phyloP scores from a whole-genome alignment of 768 basidiomycete species.

The Pleurotus pulmonarius region DNA sequence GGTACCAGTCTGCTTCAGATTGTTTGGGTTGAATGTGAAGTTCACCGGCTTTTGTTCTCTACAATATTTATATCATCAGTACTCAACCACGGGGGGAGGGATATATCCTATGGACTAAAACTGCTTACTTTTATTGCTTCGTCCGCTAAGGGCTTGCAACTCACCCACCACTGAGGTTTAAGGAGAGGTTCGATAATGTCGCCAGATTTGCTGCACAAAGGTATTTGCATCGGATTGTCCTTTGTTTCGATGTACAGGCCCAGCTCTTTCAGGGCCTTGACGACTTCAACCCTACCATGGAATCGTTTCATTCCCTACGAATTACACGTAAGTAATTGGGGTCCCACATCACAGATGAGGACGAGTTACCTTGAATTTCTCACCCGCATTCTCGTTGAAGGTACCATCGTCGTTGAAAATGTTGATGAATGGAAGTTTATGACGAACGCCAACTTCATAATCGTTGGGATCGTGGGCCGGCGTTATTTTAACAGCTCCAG shows the following conservation, averaged over 20 bases:
- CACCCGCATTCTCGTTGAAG: constrained; percentile 85
- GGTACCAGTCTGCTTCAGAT: constrained; percentile 92
- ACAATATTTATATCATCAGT: neutral
- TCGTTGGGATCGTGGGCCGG: constrained; percentile 98
- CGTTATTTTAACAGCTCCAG: constrained; percentile 98
- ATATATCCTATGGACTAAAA: no score
- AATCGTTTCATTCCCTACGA: constrained; percentile 93
- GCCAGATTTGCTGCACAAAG: constrained; percentile 96
- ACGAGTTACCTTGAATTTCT: constrained; percentile 57
- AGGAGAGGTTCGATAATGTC: constrained; percentile 93
- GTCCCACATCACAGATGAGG: no score
- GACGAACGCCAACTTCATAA: constrained; percentile 88
- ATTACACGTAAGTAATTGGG: no score
- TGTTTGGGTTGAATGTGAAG: constrained; percentile 77
- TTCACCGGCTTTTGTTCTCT: constrained; percentile 91
- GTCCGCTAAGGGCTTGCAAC: constrained; percentile 86
- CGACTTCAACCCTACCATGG: constrained; percentile 82
- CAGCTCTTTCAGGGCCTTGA: constrained; percentile 77
- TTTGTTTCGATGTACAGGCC: constrained; percentile 88
- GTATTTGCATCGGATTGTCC: constrained; percentile 97
- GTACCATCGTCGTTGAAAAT: constrained; percentile 97
- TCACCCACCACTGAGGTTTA: constrained; percentile 99
- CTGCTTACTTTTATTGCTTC: constrained; percentile 74
- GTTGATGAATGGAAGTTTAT: constrained; percentile 89
- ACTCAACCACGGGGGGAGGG: no score